Evolutionary conservation across 495 filamentous ascomycete genomes (phyloP).

Genomic region (Lasiosphaeria hispida): DNA sequence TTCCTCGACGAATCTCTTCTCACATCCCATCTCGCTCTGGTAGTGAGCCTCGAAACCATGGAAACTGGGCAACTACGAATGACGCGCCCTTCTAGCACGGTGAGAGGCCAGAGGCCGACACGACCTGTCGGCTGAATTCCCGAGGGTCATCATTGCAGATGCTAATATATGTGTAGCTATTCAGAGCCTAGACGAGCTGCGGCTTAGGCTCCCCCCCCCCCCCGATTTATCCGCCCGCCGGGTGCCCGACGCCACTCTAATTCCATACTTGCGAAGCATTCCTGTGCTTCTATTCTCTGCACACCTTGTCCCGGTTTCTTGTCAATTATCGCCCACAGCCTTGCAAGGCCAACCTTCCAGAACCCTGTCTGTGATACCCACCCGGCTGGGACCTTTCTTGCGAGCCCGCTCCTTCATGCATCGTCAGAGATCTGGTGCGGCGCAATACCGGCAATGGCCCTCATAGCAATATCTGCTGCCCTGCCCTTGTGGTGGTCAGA

Average conservation of each 20-base stretch:
- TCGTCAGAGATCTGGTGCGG: neutral
- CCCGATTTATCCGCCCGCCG: constrained; percentile 5
- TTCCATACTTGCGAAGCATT: neutral
- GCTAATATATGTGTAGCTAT: constrained; percentile 11
- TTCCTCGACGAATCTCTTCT: no score
- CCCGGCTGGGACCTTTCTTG: neutral
- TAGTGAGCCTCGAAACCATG: no score
- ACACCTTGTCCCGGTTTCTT: neutral
- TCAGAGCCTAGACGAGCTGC: neutral
- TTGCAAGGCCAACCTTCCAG: neutral
- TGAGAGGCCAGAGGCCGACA: no score
- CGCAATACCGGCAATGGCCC: constrained; percentile 3
- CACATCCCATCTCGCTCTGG: no score
- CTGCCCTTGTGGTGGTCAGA: no score
- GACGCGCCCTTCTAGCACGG: no score
- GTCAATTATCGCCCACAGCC: constrained; percentile 1
- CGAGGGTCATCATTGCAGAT: neutral
- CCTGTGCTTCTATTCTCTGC: neutral
- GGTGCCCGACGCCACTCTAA: neutral
- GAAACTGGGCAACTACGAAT: no score
- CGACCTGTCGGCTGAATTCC: no score
- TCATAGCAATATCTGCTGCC: neutral
- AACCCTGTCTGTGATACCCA: neutral
- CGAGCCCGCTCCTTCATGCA: neutral
- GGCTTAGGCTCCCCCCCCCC: neutral